A percentile compares a stretch with the other conserved stretches of the same genome.
Evolutionary conservation across 768 basidiomycete species (phyloP).

Genomic region (Suillus occidentalis): DNA sequence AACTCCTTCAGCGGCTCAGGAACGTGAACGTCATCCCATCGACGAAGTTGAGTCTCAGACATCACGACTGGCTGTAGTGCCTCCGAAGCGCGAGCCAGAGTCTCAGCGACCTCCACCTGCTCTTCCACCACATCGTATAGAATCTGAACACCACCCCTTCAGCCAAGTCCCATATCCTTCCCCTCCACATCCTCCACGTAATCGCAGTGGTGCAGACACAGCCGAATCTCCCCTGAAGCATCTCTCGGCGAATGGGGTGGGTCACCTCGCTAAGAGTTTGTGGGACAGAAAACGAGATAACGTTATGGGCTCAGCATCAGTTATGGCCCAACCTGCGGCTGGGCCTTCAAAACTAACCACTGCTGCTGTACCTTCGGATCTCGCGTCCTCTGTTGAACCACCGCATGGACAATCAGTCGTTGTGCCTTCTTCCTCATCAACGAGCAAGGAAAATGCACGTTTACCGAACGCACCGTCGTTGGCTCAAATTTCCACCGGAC

Average conservation of each 20-base stretch:
- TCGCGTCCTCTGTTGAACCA: too few relatives aligned
- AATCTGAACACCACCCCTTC: slow-evolving; percentile 9
- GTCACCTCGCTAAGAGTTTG: not conserved
- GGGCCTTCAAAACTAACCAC: not conserved
- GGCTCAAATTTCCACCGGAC: not conserved
- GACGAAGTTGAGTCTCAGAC: not conserved
- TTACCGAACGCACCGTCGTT: not conserved
- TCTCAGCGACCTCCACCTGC: not conserved
- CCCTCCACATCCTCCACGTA: not conserved
- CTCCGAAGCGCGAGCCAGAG: not conserved
- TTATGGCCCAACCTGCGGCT: not conserved
- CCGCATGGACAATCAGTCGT: not conserved
- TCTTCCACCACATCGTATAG: not conserved
- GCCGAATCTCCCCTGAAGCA: slow-evolving; percentile 4
- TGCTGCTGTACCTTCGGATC: not conserved
- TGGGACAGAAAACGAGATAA: not conserved
- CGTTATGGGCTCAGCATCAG: not conserved
- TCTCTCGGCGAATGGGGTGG: not conserved
- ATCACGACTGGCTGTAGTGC: not conserved
- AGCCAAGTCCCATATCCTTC: slow-evolving; percentile 8
- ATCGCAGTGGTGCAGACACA: not conserved
- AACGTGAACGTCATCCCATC: not conserved
- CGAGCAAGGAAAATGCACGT: not conserved
- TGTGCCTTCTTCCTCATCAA: not conserved
- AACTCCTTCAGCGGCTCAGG: not conserved